Base-by-base conservation (phyloP, 2,329 filamentous ascomycete species). In the Ascochyta clinopodiicola region DNA sequence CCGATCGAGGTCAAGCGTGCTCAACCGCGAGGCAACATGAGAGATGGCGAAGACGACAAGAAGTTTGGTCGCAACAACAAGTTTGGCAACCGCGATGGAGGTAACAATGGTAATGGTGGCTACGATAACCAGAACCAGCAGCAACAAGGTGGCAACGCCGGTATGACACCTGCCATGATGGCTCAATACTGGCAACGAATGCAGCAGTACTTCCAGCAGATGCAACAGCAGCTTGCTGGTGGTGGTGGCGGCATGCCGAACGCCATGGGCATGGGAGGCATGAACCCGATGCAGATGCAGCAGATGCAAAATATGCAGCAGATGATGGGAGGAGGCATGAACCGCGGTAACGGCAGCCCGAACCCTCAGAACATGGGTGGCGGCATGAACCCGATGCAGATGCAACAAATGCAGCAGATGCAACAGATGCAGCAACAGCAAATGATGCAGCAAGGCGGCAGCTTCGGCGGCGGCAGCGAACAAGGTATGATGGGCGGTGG, bases 1-100 rank as follows among this genome's bases (percentile, higher is more conserved):
- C 88, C 90, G 2, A 98, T 99, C 66, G 95, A 99, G 75, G 95
- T 99, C 49, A 99, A 99, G 82, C 96, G 96, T 70, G 95, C 95
- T 1, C 94, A 99, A 71, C 95, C 95, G 6, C 85, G 95, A 57
- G 94, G 95, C 65, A 98, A 98, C 74, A 87, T 98, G 75, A 88
- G 92, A 51, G 94, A 97, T 64, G 92, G 96, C 53, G 92, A 96
- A 57, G 89, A 92, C n/a, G 63, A 86, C 42, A 76, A 77, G 56
- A 76, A 76, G 57, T 76, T 76, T 37, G 74, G 72, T 24, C 66
- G 71, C 22, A 66, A 66, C 24, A 68, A 71, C 45, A 76, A 77
- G 58, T 76, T 75, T 42, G 71, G 72, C 50, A 70, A 68, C 43
- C 72, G 74, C 40, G 72, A 75, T 12, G 61, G 59, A 40, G 65